phyloP scores from a whole-genome alignment of 495 filamentous ascomycete species.

The Talaromyces wortmannii region DNA sequence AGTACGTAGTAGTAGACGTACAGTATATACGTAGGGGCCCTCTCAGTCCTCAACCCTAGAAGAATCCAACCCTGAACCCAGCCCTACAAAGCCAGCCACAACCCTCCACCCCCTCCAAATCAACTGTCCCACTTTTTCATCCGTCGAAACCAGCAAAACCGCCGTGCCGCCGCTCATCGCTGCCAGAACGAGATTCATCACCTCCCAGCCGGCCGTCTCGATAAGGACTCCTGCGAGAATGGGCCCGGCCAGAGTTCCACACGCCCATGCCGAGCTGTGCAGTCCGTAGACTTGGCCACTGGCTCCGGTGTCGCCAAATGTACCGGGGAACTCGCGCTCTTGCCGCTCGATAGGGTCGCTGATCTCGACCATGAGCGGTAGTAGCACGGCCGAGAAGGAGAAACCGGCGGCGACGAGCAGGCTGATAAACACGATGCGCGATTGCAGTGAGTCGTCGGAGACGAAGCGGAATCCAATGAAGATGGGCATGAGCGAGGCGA shows the following conservation, averaged over 20 bases:
- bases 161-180: slow-evolving; percentile 19
- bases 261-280: slow-evolving; percentile 52
- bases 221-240: slow-evolving; percentile 38
- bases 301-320: slow-evolving; percentile 42
- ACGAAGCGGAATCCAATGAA: slow-evolving; percentile 48
- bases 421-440: slow-evolving; percentile 25
- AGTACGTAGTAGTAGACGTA: no score
- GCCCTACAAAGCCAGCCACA: neutral
- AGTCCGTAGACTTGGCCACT: slow-evolving; percentile 54
- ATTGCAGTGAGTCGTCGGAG: slow-evolving; percentile 15
- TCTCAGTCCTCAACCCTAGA: no score
- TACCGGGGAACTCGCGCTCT: slow-evolving; percentile 44
- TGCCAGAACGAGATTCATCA: slow-evolving; percentile 31
- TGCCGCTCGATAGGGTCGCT: slow-evolving; percentile 53
- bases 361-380: slow-evolving; percentile 50
- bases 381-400: slow-evolving; percentile 23
- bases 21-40: no score
- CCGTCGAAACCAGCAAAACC: slow-evolving; percentile 11
- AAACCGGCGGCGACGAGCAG: slow-evolving; percentile 27
- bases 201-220: slow-evolving; percentile 27
- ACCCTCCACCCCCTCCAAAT: neutral
- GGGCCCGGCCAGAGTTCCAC: slow-evolving; percentile 55
- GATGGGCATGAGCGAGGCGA: slow-evolving; percentile 34
- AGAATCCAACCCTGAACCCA: neutral
- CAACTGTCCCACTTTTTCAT: slow-evolving; percentile 1